Base-by-base conservation (phyloP, 352 stramenopile genomes). In the Pythium aristosporum region DNA sequence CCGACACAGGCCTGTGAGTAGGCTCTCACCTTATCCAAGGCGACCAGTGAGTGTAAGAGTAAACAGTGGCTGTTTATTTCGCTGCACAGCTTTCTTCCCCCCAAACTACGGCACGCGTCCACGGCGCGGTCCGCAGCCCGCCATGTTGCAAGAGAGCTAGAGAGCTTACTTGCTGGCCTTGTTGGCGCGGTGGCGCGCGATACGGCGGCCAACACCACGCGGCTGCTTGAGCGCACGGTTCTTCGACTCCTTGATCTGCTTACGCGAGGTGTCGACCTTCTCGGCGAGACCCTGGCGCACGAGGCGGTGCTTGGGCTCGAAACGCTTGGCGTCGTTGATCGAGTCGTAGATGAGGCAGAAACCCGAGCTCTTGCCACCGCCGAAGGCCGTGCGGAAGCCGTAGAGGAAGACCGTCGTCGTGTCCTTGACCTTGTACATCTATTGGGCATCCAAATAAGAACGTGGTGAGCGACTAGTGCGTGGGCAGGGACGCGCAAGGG, bases 181-280 rank as follows among this genome's bases (percentile, higher is more conserved):
- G 77, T 98, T 98, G 50, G 97, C 96, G 88, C 99, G 99, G 95
- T 99, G 97, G 81, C 97, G 98, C 72, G 96, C 96, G 77, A 99
- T 98, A 80, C 93, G 95, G 63, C 96, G 94, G 70, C 97, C 97
- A 30, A 98, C 97, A 92, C 97, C 97, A 65, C 96, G 94, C 58
- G 98, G 76, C 34, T 65, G 36, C 94, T 99, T 99, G 87, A 98
- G 97, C 71, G 71, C 92, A 65, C 97, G 96, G 87, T 99, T 99
- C 95, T 99, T 99, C 69, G 92, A 88, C 79, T 99, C 97, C 94
- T 99, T 99, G 83, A 99, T 99, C 76, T 98, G 96, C 91, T 99
- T 99, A 71, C 97, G 89, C 62, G 93, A 98, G 64, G 84, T 96
- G 80, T 99, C 96, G 67, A 98, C 97, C 88, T 98, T 98, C 61